phyloP scores from a whole-genome alignment of 805 yeast species.

The Ogataea paraovalis region DNA sequence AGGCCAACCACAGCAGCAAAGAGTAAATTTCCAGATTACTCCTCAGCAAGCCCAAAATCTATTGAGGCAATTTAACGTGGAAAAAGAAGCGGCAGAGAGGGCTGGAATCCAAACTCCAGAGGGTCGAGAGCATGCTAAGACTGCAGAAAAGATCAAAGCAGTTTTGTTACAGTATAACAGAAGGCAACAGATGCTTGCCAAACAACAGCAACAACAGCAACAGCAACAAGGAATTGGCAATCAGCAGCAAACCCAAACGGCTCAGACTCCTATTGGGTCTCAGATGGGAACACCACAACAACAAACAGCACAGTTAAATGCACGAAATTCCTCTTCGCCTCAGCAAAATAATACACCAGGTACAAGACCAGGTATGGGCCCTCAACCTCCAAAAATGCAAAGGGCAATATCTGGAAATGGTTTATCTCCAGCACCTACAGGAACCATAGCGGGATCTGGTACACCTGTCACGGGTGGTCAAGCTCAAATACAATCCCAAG shows the following conservation, averaged over 20 bases:
- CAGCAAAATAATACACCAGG: conserved; percentile 16
- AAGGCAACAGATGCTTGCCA: conserved; percentile 26
- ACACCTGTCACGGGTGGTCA: conserved; percentile 13
- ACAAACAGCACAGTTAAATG: conserved; percentile 11
- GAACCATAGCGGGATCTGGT: background rate
- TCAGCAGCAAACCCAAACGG: conserved; percentile 11
- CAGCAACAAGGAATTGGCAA: conserved; percentile 10
- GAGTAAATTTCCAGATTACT: conserved; percentile 29
- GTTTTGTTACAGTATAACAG: conserved; percentile 44
- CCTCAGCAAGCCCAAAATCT: conserved; percentile 56
- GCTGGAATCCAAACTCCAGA: conserved; percentile 56
- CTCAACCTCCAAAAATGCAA: conserved; percentile 7
- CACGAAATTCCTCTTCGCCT: conserved; percentile 13
- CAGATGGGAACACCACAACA: conserved; percentile 11
- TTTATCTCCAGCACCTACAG: conserved; percentile 6
- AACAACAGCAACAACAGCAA: conserved; percentile 17
- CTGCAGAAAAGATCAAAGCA: conserved; percentile 61
- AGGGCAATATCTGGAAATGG: conserved; percentile 3
- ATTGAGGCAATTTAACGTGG: conserved; percentile 54
- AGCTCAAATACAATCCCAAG: conserved; percentile 5
- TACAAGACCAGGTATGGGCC: conserved; percentile 23
- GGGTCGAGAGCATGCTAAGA: conserved; percentile 58
- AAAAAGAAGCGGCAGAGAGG: conserved; percentile 57
- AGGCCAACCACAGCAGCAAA: conserved; percentile 19
- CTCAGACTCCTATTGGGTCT: conserved; percentile 6